Evolutionary conservation across 1,139 yeast genomes (phyloP), one percentile per base, ranked within the genome.

Genomic region (Spathaspora sp.): DNA sequence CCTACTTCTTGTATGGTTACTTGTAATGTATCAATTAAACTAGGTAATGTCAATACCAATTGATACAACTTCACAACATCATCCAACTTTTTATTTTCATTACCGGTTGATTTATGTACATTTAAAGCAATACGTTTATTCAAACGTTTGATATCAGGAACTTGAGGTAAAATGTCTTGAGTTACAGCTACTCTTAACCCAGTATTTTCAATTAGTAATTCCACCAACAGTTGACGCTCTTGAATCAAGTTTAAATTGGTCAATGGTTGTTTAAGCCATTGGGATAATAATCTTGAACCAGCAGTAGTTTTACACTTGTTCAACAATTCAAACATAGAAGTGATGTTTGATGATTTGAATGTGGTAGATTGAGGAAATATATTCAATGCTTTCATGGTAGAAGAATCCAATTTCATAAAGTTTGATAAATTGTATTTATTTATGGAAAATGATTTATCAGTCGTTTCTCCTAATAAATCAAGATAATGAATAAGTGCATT

Each of bases 191-290:
- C 81, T 51, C 97, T 75, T 46, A 87, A 59, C 50, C 80, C 80
- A 2, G 88, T 70, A 58, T 89, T 89, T 34, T 85, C 80, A n/a
- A 88, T 73, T 56, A 93, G 69, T 48, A 78, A 76, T 38, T 81
- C 86, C 8, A 93, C 96, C 46, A 93, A 70, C 7, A 72, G 64
- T 52, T 89, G 97, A 46, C 99, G 78, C 34, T 82, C 76, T 38
- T 69, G 64, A 39, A 93, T 91, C 44, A 74, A 80, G 0, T 59
- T 60, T 17, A 78, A 60, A 54, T 80, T 81, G 47, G 96, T 84
- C 43, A 93, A 74, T 0, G 99, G 99, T 64, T 93, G 99, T 59
- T 93, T 93, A 52, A 95, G 75, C 99, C 99, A 93, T 59, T 89
- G 97, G 10, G 93, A 84, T 33, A 93, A 75, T 45, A 91, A 68